These are phyloP conservation scores for Rhododendron ovatum DNA, from an alignment of 148 eudicot species.

Conservation along the genomic window DNA sequence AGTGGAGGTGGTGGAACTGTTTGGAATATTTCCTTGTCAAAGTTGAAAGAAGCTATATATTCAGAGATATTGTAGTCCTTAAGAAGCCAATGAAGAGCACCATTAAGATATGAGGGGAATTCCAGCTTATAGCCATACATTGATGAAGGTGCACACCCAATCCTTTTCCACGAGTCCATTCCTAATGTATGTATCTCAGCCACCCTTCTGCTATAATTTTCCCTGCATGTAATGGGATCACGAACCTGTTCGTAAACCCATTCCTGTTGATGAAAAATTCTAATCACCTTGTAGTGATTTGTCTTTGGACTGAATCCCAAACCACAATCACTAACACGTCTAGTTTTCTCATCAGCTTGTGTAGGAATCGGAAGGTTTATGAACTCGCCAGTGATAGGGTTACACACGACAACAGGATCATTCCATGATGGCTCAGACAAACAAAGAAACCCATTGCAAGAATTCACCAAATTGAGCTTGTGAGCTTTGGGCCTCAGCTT, in stretches of 20 bases:
- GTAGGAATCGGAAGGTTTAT: not conserved
- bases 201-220: not conserved
- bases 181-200: conserved; percentile 16
- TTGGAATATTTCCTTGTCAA: conserved; percentile 19
- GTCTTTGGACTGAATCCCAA: conserved; percentile 14
- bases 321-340: not conserved
- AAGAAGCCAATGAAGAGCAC: conserved; percentile 18
- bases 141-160: not conserved
- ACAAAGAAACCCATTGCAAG: conserved; percentile 19
- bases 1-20: conserved; percentile 9
- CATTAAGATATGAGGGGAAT: conserved; percentile 1
- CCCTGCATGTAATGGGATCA: not conserved
- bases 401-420: conserved; percentile 20
- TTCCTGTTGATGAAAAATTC: not conserved
- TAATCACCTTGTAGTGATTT: conserved; percentile 13
- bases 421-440: not conserved
- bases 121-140: not conserved
- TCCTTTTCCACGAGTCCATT: conserved; percentile 1
- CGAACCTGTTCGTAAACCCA: not conserved
- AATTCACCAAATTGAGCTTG: conserved; percentile 2
- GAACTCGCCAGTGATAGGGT: conserved; percentile 25
- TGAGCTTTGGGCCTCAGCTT: not conserved
- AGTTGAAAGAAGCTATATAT: conserved; percentile 17
- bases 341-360: not conserved
- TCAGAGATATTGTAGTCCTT: too few species aligned